Evolutionary conservation across 2,329 filamentous ascomycete species (phyloP).

Genomic region (Fusarium austroafricanum): DNA sequence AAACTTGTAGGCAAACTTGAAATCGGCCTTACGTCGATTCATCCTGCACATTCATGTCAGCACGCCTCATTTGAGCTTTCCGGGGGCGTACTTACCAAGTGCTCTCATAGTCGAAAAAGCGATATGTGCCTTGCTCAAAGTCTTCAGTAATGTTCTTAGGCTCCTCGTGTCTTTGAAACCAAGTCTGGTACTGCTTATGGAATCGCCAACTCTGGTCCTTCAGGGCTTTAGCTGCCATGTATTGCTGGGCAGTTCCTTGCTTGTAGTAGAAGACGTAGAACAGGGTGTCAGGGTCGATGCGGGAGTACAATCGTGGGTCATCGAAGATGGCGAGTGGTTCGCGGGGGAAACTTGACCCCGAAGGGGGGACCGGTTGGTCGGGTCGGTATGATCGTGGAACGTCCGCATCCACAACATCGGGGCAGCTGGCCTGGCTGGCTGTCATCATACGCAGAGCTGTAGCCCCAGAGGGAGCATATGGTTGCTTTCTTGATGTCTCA

Average conservation of each 20-base stretch:
- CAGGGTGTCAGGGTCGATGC: slow-evolving; percentile 93
- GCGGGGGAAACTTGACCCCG: slow-evolving; percentile 87
- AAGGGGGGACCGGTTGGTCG: slow-evolving; percentile 78
- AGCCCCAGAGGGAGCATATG: slow-evolving; percentile 69
- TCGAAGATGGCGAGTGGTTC: slow-evolving; percentile 93
- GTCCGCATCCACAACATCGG: slow-evolving; percentile 82
- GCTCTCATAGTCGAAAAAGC: slow-evolving; percentile 99
- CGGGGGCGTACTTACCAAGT: slow-evolving; percentile 78
- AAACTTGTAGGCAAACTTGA: slow-evolving; percentile 98
- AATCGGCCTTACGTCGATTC: slow-evolving; percentile 97
- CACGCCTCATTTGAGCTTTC: neutral
- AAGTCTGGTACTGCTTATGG: slow-evolving; percentile 99
- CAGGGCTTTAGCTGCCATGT: slow-evolving; percentile 92
- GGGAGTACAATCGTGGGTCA: slow-evolving; percentile 85
- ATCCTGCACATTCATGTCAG: slow-evolving; percentile 72
- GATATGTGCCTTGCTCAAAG: slow-evolving; percentile 98
- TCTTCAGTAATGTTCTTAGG: slow-evolving; percentile 99
- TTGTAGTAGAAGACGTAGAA: slow-evolving; percentile 99
- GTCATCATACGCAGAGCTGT: slow-evolving; percentile 79
- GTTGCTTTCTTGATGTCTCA: slow-evolving; percentile 81
- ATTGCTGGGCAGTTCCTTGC: slow-evolving; percentile 95
- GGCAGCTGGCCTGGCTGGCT: slow-evolving; percentile 77
- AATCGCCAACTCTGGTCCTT: slow-evolving; percentile 99
- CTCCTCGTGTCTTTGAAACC: slow-evolving; percentile 98
- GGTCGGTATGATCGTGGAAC: slow-evolving; percentile 87